Evolutionary conservation across 495 filamentous ascomycete genomes (phyloP), one percentile per base, ranked within the genome.

Genomic region (Monascus purpureus): DNA sequence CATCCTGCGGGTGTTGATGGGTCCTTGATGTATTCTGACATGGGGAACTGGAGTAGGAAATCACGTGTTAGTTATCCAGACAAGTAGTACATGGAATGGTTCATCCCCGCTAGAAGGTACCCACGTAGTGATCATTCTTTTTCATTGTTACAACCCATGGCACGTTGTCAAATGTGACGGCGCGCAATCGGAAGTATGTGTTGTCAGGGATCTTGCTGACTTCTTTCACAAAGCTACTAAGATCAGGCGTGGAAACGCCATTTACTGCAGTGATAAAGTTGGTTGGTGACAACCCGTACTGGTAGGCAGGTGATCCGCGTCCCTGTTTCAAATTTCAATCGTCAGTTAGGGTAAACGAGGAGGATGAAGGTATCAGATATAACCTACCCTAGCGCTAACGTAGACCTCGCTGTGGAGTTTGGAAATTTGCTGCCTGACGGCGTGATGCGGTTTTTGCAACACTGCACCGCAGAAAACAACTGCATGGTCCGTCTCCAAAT

Each of bases 71-170:
- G n/a, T n/a, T n/a, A n/a, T n/a, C n/a, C n/a, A n/a, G n/a, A n/a
- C n/a, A n/a, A n/a, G n/a, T n/a, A n/a, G n/a, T n/a, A n/a, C n/a
- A n/a, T n/a, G n/a, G n/a, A n/a, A n/a, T n/a, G n/a, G n/a, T n/a
- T n/a, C n/a, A n/a, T n/a, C n/a, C n/a, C n/a, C n/a, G n/a, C n/a
- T n/a, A n/a, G 5, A 8, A 14, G 27, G 23, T 6, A 49, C 63
- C 53, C 45, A 73, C 68, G 50, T 99, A 99, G 55, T 99, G 90
- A 53, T 99, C 92, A 52, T 93, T 92, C 74, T 99, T 99, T 75
- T 99, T 99, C 77, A 99, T 95, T 16, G 88, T 95, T 13, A 90
- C 81, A 15, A 96, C 82, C 80, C 87, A 99, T 9, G 86, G 88
- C 11, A 96, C 85, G 40, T 90, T 92, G 50, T 99, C 90, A 46